Percentiles rank a stretch among this genome's conserved stretches.
Evolutionary conservation across 2,329 filamentous ascomycete genomes (phyloP).

Genomic region (Pseudopyrenochaeta lycopersici): DNA sequence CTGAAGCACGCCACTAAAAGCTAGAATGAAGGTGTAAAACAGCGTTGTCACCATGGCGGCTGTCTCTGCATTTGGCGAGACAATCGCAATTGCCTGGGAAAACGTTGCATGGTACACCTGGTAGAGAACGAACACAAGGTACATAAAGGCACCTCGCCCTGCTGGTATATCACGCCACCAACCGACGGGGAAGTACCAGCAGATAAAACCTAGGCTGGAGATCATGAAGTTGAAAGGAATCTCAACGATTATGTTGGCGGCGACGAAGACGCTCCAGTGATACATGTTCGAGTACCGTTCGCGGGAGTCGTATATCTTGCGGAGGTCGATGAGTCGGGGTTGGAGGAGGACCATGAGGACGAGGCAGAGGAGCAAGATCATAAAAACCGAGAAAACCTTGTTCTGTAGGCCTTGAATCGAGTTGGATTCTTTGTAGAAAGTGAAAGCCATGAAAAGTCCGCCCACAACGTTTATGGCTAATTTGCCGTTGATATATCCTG

Average conservation of each 20-base stretch:
- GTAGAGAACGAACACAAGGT: not conserved
- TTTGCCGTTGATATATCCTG: conserved; percentile 86
- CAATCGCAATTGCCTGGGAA: not conserved
- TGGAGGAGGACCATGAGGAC: not conserved
- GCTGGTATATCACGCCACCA: not conserved
- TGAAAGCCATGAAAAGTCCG: not conserved
- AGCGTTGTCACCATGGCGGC: not conserved
- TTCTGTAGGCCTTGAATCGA: not conserved
- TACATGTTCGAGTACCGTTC: not conserved
- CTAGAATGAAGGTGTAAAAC: not conserved
- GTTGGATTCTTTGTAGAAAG: not conserved
- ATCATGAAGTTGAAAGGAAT: not conserved
- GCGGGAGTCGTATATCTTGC: not conserved
- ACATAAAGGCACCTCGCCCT: not conserved
- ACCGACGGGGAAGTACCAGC: not conserved
- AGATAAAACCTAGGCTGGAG: not conserved
- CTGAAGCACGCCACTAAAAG: not conserved
- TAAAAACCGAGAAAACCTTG: not conserved
- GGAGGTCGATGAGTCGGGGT: not conserved
- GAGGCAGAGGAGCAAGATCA: not conserved
- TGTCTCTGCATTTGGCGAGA: not conserved
- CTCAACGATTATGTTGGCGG: not conserved
- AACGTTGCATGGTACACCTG: not conserved
- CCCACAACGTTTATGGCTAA: too few species aligned
- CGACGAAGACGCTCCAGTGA: not conserved